Evolutionary conservation across 352 stramenopile genomes (phyloP).

Genomic region (Phytophthora nicotianae): DNA sequence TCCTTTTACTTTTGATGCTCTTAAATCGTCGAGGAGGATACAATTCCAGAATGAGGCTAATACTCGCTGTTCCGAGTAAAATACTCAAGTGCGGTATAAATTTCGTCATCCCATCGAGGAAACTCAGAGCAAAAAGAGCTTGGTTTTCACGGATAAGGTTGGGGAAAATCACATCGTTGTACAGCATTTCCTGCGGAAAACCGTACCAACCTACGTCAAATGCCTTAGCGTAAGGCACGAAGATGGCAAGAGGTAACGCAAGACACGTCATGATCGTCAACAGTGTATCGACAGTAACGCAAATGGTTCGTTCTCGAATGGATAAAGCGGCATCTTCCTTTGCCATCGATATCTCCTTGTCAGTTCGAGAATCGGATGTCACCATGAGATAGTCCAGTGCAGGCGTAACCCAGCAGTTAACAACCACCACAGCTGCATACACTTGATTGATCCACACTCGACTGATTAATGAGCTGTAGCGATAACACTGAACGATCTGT

Average conservation of each 20-base stretch:
- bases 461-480: conserved; percentile 42
- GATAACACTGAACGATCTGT: conserved; percentile 50
- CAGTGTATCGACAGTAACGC: conserved; percentile 18
- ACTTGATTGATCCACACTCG: conserved; percentile 53
- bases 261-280: conserved; percentile 6
- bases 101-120: conserved; percentile 35
- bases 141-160: conserved; percentile 56
- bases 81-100: conserved; percentile 47
- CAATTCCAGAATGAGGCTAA: conserved; percentile 33
- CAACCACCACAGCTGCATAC: conserved; percentile 41
- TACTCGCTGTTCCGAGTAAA: conserved; percentile 37
- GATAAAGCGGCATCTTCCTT: conserved; percentile 7
- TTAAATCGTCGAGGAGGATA: conserved; percentile 10
- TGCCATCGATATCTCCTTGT: neutral
- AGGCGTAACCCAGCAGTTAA: conserved; percentile 44
- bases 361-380: neutral
- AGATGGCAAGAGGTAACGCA: conserved; percentile 22
- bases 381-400: conserved; percentile 25
- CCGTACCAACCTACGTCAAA: conserved; percentile 35
- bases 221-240: conserved; percentile 27
- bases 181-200: conserved; percentile 44
- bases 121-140: conserved; percentile 37
- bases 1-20: neutral
- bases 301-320: conserved; percentile 5
- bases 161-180: conserved; percentile 47